These are phyloP conservation scores for Castanospermum australe DNA, from an alignment of 306 rosid genomes.

Conservation along the genomic window DNA sequence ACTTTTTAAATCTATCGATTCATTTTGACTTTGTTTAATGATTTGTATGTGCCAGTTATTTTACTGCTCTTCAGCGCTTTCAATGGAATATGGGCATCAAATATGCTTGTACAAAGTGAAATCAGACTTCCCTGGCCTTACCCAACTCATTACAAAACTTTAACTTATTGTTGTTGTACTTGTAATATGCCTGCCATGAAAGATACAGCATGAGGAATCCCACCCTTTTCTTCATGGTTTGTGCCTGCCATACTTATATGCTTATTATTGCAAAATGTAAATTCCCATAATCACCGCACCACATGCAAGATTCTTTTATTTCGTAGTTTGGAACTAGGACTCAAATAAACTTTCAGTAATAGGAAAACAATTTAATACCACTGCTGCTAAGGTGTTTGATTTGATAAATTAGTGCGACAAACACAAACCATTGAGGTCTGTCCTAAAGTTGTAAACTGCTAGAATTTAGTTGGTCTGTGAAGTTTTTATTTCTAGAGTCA, in stretches of 20 bases:
- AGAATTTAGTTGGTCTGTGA: neutral
- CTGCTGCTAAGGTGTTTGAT: neutral
- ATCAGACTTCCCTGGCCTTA: conserved; percentile 11
- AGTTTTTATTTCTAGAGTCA: too few species aligned
- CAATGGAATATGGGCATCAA: conserved; percentile 29
- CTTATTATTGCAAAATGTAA: conserved; percentile 26
- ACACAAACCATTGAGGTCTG: neutral
- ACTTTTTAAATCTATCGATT: too few species aligned
- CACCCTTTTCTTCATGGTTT: conserved; percentile 23
- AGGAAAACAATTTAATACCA: conserved; percentile 13
- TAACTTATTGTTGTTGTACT: conserved; percentile 25
- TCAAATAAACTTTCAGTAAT: neutral
- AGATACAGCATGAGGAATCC: conserved; percentile 35
- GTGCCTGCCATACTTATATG: conserved; percentile 35
- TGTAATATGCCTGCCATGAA: conserved; percentile 29
- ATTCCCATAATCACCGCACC: conserved; percentile 29
- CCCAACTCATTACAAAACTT: neutral
- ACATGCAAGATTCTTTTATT: conserved; percentile 32
- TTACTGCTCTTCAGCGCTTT: conserved; percentile 4
- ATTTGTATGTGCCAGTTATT: conserved; percentile 19
- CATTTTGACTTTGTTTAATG: neutral
- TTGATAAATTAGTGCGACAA: neutral
- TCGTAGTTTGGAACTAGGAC: conserved; percentile 15
- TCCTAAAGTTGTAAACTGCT: neutral
- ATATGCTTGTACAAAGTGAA: conserved; percentile 32